phyloP scores from a whole-genome alignment of 2,329 filamentous ascomycete species.

The Colletotrichum camelliae region DNA sequence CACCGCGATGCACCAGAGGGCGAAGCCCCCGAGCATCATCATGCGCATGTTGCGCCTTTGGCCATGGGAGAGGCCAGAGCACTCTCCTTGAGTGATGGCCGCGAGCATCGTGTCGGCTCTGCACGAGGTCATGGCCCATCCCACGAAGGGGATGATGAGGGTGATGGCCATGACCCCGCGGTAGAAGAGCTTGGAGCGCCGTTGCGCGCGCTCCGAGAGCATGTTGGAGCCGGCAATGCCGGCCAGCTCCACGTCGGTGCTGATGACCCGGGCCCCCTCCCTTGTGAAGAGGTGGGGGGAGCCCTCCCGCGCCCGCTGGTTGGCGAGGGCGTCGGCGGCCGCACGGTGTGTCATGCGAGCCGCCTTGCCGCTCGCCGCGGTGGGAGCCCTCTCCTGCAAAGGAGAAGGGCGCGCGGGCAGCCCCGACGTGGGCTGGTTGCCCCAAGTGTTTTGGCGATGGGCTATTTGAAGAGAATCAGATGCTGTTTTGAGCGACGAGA shows the following conservation, averaged over 20 bases:
- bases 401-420: neutral
- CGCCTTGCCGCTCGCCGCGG: neutral
- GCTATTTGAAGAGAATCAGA: constrained; percentile 1
- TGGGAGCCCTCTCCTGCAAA: neutral
- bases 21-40: constrained; percentile 6
- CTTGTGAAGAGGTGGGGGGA: neutral
- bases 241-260: constrained; percentile 17
- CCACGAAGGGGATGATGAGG: constrained; percentile 1
- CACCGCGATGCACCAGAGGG: neutral
- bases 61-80: constrained; percentile 11
- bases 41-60: constrained; percentile 13
- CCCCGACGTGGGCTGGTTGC: neutral
- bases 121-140: neutral
- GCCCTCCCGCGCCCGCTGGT: neutral
- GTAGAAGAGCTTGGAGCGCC: constrained; percentile 5
- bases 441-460: neutral
- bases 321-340: constrained; percentile 1
- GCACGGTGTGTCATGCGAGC: neutral
- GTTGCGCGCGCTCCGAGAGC: neutral
- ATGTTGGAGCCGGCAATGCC: constrained; percentile 7
- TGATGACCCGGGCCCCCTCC: neutral
- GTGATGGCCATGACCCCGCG: neutral
- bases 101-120: neutral
- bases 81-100: constrained; percentile 11
- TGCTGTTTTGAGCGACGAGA: neutral